phyloP scores from a whole-genome alignment of 2,329 filamentous ascomycete species.

The Bipolaris sorokiniana region DNA sequence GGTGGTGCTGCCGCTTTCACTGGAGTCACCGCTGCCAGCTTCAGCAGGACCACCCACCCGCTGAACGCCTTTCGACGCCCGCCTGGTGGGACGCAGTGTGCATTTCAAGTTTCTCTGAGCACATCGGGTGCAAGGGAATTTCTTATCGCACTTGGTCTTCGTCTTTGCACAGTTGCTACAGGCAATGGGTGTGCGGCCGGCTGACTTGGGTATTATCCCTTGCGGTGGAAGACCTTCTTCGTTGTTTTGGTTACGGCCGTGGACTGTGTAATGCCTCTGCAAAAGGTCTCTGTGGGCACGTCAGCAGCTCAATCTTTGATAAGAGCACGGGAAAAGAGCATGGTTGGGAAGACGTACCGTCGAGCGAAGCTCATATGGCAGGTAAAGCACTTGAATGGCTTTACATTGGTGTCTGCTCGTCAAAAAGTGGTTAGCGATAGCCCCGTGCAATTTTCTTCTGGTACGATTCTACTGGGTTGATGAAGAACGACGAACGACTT shows the following conservation, averaged over 20 bases:
- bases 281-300: conserved; percentile 53
- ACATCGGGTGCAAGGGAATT: conserved; percentile 61
- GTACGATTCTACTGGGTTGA: background rate
- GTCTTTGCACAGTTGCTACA: conserved; percentile 62
- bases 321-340: conserved; percentile 6
- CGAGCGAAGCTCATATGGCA: conserved; percentile 62
- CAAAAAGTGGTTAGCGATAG: conserved; percentile 4
- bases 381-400: conserved; percentile 61
- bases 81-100: conserved; percentile 55
- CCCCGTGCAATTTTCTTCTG: background rate
- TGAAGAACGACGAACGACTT: conserved; percentile 29
- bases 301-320: conserved; percentile 17
- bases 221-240: conserved; percentile 56
- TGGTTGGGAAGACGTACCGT: conserved; percentile 47
- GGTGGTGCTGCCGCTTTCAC: conserved; percentile 42
- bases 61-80: conserved; percentile 53
- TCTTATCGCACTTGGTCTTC: conserved; percentile 62
- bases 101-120: conserved; percentile 57
- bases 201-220: conserved; percentile 60
- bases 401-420: conserved; percentile 58
- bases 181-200: conserved; percentile 59
- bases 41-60: conserved; percentile 35
- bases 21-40: conserved; percentile 40
- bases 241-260: conserved; percentile 58
- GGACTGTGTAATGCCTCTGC: conserved; percentile 60